Base-by-base conservation (phyloP, 768 basidiomycete genomes). In the Boletellus emodensis region DNA sequence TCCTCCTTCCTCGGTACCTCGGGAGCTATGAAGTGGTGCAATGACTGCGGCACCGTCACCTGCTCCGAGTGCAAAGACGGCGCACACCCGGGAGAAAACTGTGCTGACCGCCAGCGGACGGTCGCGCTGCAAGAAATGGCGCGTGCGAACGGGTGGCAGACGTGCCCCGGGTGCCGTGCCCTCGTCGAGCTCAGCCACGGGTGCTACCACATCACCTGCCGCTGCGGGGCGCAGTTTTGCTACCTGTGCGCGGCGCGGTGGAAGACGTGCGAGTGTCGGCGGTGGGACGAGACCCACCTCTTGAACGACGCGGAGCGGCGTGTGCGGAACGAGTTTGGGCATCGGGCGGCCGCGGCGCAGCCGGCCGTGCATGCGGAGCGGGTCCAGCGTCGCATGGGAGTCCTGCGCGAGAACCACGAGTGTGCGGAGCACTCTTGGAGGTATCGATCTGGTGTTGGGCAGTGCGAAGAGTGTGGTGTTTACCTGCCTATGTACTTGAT, bases 131-230 rank as follows among this genome's bases (percentile, higher is more conserved):
- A 63, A 18, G 72, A 68, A 4, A 71, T 83, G 3, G 82, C 81
- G 0, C 58, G 58, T 2, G 54, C 69, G 30, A 52, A 76, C 41
- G 67, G 69, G 11, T 85, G 81, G 83, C 80, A 84, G 56, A 84
- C 80, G 0, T 86, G 84, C 58, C 83, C 83, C 0, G 72, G 72
- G 5, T 86, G 84, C 57, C 58, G 71, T 6, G 67, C 72, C 14
- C 71, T 85, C 42, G 73, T 85, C 35, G 84, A 86, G 54, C 72
- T 83, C 14, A 59, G 67, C 15, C 57, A 71, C 6, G 84, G 84
- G 0, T 85, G 84, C 52, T 81, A 77, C 61, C 84, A 86, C 43
- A 84, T 86, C 68, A 82, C 76, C 13, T 86, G 84, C 53, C 71
- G 65, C 0, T 72, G 71, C 49, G 46, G 52, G 9, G 68, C 72